Evolutionary conservation across 139 green algal genomes (phyloP), one percentile per base, ranked within the genome.

Genomic region (Chlorella sorokiniana): DNA sequence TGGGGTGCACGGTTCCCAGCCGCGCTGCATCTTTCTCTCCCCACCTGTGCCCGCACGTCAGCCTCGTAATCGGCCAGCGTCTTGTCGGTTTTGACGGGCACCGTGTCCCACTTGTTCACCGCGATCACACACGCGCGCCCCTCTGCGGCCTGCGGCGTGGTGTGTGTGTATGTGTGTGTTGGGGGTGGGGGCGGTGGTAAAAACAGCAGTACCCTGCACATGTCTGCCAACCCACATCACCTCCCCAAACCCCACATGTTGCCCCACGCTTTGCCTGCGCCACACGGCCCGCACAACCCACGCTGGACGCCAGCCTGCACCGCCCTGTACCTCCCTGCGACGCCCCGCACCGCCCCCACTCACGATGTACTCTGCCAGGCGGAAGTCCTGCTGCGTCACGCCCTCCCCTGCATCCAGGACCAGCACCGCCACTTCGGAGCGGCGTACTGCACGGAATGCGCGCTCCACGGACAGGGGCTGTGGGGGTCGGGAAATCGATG

Each of bases 41-140:
- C 11, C 29, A 84, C 79, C 69, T 80, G 52, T 5, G 85, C 67
- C 7, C 83, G 68, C 29, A 89, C 83, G 27, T 83, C 74, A 23
- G 78, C 59, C 61, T 89, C 83, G n/a, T 81, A 89, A 42, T 89
- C 85, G 0, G 77, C 35, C 59, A 91, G 86, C 51, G 86, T 92
- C 63, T 73, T 80, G 59, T 79, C 78, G 40, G 88, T 87, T 72
- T 94, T 94, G 37, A 90, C 65, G 0, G 88, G 69, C 51, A 98
- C 86, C 3, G 87, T 85, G 85, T 99, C 96, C 96, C 96, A 99
- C 90, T 99, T 99, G 91, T 99, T 99, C 23, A 98, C 90, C 2
- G 96, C 94, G 16, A 99, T 78, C 74, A 99, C 94, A 72, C 93
- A 93, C 11, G 93, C 96, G 42, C 92, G 89, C 44, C 96, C 96